A percentile compares a stretch with the other conserved stretches of the same genome.
phyloP scores from a whole-genome alignment of 2,329 filamentous ascomycete genomes.

The Chaetomium sp. region DNA sequence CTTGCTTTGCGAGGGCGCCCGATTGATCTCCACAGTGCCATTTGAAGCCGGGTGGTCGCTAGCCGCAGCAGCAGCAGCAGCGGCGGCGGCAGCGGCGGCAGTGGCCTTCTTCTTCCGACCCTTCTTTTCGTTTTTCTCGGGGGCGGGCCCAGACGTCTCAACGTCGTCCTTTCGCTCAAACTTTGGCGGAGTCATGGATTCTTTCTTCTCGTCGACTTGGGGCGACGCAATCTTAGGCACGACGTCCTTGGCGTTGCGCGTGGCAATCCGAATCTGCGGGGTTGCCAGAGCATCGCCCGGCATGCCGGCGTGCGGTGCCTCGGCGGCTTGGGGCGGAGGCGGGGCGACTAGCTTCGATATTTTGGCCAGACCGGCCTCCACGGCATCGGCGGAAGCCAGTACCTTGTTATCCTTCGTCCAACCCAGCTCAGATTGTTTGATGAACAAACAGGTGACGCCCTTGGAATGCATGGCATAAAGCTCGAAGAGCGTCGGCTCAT shows the following conservation, averaged over 20 bases:
- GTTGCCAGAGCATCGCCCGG: slow-evolving; percentile 43
- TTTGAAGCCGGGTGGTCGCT: slow-evolving; percentile 46
- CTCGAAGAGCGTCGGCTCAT: slow-evolving; percentile 82
- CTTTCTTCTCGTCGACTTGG: slow-evolving; percentile 42
- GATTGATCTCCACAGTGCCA: slow-evolving; percentile 42
- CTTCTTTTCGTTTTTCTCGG: slow-evolving; percentile 65
- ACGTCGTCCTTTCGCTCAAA: slow-evolving; percentile 51
- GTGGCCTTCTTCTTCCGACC: slow-evolving; percentile 67
- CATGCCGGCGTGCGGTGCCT: slow-evolving; percentile 45
- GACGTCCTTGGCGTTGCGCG: slow-evolving; percentile 43
- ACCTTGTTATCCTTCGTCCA: slow-evolving; percentile 93
- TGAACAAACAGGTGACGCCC: slow-evolving; percentile 85
- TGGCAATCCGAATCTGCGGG: slow-evolving; percentile 42
- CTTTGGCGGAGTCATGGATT: slow-evolving; percentile 43
- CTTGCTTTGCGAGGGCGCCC: slow-evolving; percentile 42
- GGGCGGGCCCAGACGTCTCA: slow-evolving; percentile 45
- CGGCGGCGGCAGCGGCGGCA: slow-evolving; percentile 45
- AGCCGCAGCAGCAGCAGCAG: slow-evolving; percentile 50
- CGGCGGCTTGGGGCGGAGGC: slow-evolving; percentile 50
- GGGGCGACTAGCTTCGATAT: slow-evolving; percentile 68
- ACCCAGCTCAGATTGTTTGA: slow-evolving; percentile 87
- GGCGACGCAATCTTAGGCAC: slow-evolving; percentile 39
- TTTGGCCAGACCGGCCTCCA: slow-evolving; percentile 71
- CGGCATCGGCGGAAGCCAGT: slow-evolving; percentile 73
- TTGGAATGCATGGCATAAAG: slow-evolving; percentile 97